Evolutionary conservation across 495 filamentous ascomycete species (phyloP), one percentile per base, ranked within the genome.

Genomic region (Penicillium fimorum): DNA sequence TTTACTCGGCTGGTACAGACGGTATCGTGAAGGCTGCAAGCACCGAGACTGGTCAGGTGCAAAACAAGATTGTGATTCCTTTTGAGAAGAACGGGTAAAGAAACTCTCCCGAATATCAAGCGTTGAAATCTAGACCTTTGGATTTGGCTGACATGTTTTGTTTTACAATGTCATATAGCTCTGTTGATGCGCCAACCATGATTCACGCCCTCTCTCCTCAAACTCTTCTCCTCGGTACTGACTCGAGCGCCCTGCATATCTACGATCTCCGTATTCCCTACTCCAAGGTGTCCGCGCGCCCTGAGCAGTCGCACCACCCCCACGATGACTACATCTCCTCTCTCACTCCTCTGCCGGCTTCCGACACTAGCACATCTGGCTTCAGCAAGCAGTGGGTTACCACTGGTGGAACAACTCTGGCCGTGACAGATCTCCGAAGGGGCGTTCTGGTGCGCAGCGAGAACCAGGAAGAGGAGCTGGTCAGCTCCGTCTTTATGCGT

Each of bases 241-340:
- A 98, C 73, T 92, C 89, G 13, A 89, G 90, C 29, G 85, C 87
- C 27, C 76, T 98, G 17, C 90, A 98, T 69, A 79, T 97, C 57
- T 94, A 91, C 74, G 95, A 97, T 70, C 80, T 96, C 8, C 91
- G 94, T 56, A 78, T 78, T 42, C 83, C 88, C 10, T 79, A 82
- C 52, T 77, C 79, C 4, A 68, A 69, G 24, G 66, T 81, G 11
- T 75, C 78, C 2, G 76, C 83, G 3, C 85, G 81, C 44, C 88
- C 89, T 2, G 80, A 87, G 58, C 88, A 90, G 66, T 89, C 89
- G 29, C 84, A 93, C 63, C 84, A 86, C 51, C 90, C 91, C 4
- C 94, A 97, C 67, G 86, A 88, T 54, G 94, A 97, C 75, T 96
- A 96, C 69, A 84, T 98, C 50, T 91, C 92, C 27, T 94, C 91